Evolutionary conservation across 208 protist genomes (phyloP), one percentile per base, ranked within the genome.

Genomic region (Wallacemonas sp.): DNA sequence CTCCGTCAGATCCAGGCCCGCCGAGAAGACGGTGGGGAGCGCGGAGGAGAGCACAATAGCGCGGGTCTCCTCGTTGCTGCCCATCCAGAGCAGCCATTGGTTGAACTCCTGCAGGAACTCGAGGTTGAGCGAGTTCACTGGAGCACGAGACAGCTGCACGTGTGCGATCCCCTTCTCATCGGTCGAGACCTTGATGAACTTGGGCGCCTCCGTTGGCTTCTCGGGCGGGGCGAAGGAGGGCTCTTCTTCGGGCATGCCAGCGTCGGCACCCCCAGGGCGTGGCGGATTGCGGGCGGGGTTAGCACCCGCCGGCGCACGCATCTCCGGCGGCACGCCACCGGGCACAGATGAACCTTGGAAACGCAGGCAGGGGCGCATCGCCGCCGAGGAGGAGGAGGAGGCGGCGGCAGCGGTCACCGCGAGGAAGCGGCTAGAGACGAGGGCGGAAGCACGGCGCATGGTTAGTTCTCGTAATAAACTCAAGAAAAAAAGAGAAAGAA

Each of bases 1-100:
- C 75, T 95, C 88, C 5, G 47, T 75, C 11, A 95, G 78, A 55
- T 95, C 88, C 0, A 95, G 62, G 0, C 88, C 88, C 9, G 84
- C 82, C 0, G 81, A 91, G 79, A 92, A 95, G 51, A 95, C 88
- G 19, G 81, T 90, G 15, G 83, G 76, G 41, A 88, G 75, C 19
- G 80, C 84, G 1, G 83, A 90, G 14, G 87, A 82, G 65, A 93
- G 49, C 36, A 93, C 71, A 31, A 93, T 64, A 1, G 81, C 72
- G 79, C 81, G 85, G 31, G 71, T 85, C 45, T 77, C 69, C 58
- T 93, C 87, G 53, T 86, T 83, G 77, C 80, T 89, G 55, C 87
- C 81, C 59, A 93, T 74, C 81, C 84, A 93, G 31, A 90, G 76
- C 73, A 93, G 74, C 87, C 87, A 93, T 68, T 86, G 80, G 70